Evolutionary conservation across 495 filamentous ascomycete species (phyloP).

Genomic region (Penicillium cataractarum): DNA sequence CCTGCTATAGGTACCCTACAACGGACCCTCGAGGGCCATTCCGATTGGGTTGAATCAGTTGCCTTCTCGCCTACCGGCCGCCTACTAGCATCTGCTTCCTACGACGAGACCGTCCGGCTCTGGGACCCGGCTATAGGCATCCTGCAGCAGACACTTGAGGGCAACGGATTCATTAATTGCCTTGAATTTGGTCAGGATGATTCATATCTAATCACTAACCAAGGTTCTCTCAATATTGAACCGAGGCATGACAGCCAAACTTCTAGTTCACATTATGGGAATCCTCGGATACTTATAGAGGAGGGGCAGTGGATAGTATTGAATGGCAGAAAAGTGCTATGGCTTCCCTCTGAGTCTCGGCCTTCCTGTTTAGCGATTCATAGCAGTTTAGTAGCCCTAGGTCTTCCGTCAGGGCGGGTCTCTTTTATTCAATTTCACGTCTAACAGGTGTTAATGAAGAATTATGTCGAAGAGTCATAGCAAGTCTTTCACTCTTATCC

Average conservation of each 20-base stretch:
- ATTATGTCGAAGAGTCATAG: too few relatives aligned
- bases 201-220: not conserved
- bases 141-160: not conserved
- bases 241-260: not conserved
- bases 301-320: conserved; percentile 28
- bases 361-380: conserved; percentile 18
- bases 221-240: not conserved
- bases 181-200: not conserved
- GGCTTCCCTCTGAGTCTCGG: conserved; percentile 36
- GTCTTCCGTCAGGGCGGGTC: not conserved
- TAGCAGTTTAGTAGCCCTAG: not conserved
- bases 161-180: not conserved
- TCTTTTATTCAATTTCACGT: not conserved
- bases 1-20: too few relatives aligned
- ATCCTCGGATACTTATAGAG: not conserved
- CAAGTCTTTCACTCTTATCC: too few relatives aligned
- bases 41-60: conserved; percentile 10
- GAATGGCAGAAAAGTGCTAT: conserved; percentile 28
- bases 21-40: conserved; percentile 19
- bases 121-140: not conserved
- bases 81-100: conserved; percentile 35
- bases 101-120: conserved; percentile 23
- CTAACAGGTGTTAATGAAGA: not conserved
- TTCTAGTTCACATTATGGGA: not conserved
- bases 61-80: conserved; percentile 31